Conservation (phyloP, 2,329 filamentous ascomycete species). For the Cucurbitaria berberidis region DNA sequence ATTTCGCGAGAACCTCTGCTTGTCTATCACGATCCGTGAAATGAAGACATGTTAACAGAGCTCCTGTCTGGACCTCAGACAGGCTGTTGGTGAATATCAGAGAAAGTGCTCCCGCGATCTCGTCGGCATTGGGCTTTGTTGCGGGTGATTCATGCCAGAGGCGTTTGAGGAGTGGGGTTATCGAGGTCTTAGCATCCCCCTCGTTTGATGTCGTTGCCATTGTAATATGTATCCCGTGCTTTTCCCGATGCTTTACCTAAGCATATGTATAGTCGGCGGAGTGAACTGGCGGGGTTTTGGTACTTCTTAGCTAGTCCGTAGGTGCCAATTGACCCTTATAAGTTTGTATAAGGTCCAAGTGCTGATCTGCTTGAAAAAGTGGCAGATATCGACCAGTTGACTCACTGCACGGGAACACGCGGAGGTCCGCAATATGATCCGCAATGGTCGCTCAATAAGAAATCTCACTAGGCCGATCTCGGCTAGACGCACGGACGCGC, state of each 20-base stretch:
- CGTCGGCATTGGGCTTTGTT: conserved; percentile 65
- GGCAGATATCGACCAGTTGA: conserved; percentile 24
- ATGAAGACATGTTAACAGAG: conserved; percentile 87
- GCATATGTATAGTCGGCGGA: conserved; percentile 16
- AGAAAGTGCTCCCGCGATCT: conserved; percentile 89
- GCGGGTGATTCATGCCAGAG: conserved; percentile 66
- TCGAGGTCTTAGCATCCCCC: conserved; percentile 53
- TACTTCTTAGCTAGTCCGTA: too few relatives aligned
- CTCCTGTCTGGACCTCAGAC: conserved; percentile 85
- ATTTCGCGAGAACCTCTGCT: conserved; percentile 84
- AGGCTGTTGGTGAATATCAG: conserved; percentile 90
- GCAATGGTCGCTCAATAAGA: conserved; percentile 19
- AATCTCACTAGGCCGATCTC: conserved; percentile 22
- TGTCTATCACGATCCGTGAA: conserved; percentile 86
- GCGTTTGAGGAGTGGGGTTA: conserved; percentile 75
- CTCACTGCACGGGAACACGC: conserved; percentile 26
- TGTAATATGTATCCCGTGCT: conserved; percentile 14
- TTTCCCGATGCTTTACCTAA: conserved; percentile 12
- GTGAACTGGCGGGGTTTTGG: conserved; percentile 10
- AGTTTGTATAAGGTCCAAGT: background rate
- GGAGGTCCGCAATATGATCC: conserved; percentile 24
- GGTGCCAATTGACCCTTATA: background rate
- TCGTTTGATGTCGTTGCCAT: conserved; percentile 34
- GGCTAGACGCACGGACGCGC: conserved; percentile 25
- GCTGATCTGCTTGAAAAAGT: background rate